Evolutionary conservation across 2,329 filamentous ascomycete species (phyloP).

Genomic region (Tricladium varicosporioides): DNA sequence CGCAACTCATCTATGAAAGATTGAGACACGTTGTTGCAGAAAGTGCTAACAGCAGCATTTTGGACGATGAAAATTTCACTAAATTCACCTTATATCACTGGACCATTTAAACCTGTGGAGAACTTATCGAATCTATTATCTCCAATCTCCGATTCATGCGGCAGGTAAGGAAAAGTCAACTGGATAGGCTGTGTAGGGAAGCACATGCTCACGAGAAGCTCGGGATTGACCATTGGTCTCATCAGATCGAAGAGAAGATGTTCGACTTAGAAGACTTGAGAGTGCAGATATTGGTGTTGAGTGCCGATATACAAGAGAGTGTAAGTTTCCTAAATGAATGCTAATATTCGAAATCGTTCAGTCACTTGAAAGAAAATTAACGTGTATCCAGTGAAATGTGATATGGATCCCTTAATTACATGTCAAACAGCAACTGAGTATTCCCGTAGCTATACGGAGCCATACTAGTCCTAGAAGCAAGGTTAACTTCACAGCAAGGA

Average conservation of each 20-base stretch:
- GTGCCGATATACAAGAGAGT: not conserved
- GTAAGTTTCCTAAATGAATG: not conserved
- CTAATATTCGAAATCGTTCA: not conserved
- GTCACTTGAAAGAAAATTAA: not conserved
- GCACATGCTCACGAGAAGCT: not conserved
- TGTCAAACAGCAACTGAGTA: not conserved
- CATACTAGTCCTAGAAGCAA: not conserved
- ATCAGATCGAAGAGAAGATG: not conserved
- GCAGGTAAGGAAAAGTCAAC: not conserved
- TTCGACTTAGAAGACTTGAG: conserved; percentile 1
- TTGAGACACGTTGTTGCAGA: not conserved
- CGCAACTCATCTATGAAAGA: not conserved
- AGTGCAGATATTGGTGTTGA: conserved; percentile 1
- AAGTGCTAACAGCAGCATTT: not conserved
- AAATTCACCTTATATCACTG: conserved; percentile 1
- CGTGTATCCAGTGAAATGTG: not conserved
- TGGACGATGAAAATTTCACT: conserved; percentile 3
- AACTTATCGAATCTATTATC: not conserved
- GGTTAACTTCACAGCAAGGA: not conserved
- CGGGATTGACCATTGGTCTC: conserved; percentile 1
- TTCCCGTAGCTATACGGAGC: not conserved
- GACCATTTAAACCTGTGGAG: not conserved
- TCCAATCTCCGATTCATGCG: not conserved
- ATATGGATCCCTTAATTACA: not conserved
- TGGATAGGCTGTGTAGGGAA: not conserved